Evolutionary conservation across 768 basidiomycete genomes (phyloP).

Genomic region (Tulasnella sp.): DNA sequence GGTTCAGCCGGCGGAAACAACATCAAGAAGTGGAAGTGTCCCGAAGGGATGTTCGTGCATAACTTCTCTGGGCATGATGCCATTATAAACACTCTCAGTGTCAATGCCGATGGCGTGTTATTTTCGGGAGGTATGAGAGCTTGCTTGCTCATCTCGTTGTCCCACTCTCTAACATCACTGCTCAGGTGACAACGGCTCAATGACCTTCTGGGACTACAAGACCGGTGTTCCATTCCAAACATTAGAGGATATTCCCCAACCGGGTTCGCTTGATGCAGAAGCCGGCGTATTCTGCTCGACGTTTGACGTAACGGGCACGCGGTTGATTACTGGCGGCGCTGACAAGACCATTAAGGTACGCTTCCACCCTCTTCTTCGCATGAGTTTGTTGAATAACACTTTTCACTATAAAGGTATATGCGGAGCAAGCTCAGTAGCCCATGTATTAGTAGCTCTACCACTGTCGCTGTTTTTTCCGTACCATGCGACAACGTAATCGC

Average conservation of each 20-base stretch:
- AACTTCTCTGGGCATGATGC: constrained; percentile 97
- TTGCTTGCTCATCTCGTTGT: background rate
- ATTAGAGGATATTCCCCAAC: constrained; percentile 90
- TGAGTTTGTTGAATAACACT: background rate
- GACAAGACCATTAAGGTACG: constrained; percentile 98
- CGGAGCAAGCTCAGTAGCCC: constrained; percentile 34
- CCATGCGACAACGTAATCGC: background rate
- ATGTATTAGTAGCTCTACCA: background rate
- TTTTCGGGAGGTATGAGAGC: constrained; percentile 84
- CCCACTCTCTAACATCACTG: background rate
- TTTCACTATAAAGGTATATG: constrained; percentile 30
- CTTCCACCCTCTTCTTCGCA: background rate
- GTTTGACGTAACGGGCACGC: constrained; percentile 93
- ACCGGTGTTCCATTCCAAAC: constrained; percentile 96
- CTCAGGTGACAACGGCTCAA: constrained; percentile 85
- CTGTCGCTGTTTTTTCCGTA: background rate
- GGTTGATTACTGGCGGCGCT: constrained; percentile 93
- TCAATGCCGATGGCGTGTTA: constrained; percentile 95
- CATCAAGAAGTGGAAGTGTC: constrained; percentile 99
- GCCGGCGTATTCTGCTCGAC: constrained; percentile 96
- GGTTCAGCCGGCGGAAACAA: constrained; percentile 99
- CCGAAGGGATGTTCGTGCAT: constrained; percentile 93
- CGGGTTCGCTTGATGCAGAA: constrained; percentile 97
- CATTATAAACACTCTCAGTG: constrained; percentile 93
- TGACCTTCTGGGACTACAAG: constrained; percentile 93